phyloP scores from a whole-genome alignment of 306 rosid species.

The Senna siamea region DNA sequence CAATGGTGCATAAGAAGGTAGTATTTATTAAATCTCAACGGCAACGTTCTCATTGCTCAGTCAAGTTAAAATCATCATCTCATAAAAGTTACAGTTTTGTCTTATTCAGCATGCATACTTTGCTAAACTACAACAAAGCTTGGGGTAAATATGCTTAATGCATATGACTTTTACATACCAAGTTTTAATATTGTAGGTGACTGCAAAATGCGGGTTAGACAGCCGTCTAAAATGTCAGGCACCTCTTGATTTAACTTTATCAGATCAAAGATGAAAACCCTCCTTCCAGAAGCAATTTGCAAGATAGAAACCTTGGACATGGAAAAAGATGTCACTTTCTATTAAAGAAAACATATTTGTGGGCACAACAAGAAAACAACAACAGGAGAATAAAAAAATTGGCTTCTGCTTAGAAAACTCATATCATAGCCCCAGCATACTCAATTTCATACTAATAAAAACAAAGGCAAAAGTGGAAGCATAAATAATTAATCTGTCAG shows the following conservation, averaged over 20 bases:
- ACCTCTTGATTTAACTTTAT: conserved; percentile 72
- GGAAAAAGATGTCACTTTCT: conserved; percentile 3
- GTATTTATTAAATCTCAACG: conserved; percentile 6
- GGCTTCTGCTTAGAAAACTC: conserved; percentile 23
- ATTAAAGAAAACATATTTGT: no score
- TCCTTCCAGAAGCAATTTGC: conserved; percentile 88
- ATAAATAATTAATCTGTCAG: conserved; percentile 17
- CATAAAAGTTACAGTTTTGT: conserved; percentile 13
- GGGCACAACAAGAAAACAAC: conserved; percentile 12
- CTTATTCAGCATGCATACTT: conserved; percentile 14
- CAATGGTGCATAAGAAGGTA: background rate
- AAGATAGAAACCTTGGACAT: conserved; percentile 88
- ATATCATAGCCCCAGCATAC: conserved; percentile 27
- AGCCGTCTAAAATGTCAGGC: conserved; percentile 63
- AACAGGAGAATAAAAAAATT: conserved; percentile 21
- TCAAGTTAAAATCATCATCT: conserved; percentile 34
- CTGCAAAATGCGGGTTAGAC: conserved; percentile 74
- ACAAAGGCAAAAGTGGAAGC: conserved; percentile 30
- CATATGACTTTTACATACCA: conserved; percentile 58
- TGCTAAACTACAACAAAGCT: conserved; percentile 7
- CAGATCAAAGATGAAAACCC: conserved; percentile 78
- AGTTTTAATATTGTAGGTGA: conserved; percentile 85
- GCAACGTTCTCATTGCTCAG: background rate
- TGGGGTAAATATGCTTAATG: conserved; percentile 4
- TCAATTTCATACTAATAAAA: conserved; percentile 22